Evolutionary conservation across 2,329 filamentous ascomycete genomes (phyloP).

Genomic region (Leptographium galeiforme): DNA sequence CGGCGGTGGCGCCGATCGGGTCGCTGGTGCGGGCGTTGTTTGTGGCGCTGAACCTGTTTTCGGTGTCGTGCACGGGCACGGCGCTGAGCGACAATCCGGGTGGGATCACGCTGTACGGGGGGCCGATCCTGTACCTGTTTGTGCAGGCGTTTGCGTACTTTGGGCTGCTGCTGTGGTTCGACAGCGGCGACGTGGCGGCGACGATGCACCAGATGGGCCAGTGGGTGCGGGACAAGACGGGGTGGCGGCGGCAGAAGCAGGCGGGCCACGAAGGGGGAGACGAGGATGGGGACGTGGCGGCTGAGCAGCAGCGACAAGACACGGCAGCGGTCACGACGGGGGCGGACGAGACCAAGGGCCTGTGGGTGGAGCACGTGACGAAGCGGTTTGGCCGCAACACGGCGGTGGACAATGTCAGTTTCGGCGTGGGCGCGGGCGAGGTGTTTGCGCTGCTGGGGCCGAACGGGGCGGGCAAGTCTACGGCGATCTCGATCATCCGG

Average conservation of each 20-base stretch:
- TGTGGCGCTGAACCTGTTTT: constrained; percentile 71
- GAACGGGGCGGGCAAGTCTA: constrained; percentile 85
- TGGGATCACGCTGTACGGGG: constrained; percentile 62
- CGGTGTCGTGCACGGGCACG: constrained; percentile 56
- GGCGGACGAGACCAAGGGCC: constrained; percentile 36
- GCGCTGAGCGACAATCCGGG: constrained; percentile 55
- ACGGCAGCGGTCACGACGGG: constrained; percentile 11
- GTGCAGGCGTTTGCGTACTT: constrained; percentile 62
- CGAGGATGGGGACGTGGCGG: not conserved
- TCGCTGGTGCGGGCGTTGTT: constrained; percentile 65
- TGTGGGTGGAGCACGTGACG: constrained; percentile 67
- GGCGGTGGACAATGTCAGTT: constrained; percentile 80
- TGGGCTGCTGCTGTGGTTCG: constrained; percentile 61
- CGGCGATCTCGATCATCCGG: constrained; percentile 76
- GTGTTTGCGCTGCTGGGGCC: constrained; percentile 83
- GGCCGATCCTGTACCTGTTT: constrained; percentile 71
- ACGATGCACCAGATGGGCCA: constrained; percentile 22
- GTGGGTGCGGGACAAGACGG: not conserved
- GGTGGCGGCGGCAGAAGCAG: constrained; percentile 16
- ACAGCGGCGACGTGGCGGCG: constrained; percentile 54
- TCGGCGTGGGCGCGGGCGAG: constrained; percentile 65
- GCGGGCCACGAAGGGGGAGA: constrained; percentile 1
- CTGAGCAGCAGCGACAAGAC: not conserved
- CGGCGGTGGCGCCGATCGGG: constrained; percentile 61
- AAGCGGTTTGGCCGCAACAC: constrained; percentile 65